These are phyloP conservation scores for Aspergillus aculeatus DNA, from an alignment of 2,329 filamentous ascomycete genomes.

Conservation along the genomic window DNA sequence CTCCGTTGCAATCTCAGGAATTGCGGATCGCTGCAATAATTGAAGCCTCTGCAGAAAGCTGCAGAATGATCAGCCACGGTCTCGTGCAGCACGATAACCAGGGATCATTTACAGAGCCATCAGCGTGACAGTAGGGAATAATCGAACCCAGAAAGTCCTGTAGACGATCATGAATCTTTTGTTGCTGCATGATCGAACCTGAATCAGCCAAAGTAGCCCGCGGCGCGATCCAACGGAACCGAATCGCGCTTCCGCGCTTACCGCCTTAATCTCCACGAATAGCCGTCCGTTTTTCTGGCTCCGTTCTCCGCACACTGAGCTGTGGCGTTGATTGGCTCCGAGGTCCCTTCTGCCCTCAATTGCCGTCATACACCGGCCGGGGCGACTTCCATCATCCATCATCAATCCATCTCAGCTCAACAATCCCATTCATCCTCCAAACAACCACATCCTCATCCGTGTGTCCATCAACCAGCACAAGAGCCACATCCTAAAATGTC, in stretches of 20 bases:
- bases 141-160: too few species aligned
- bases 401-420: background rate
- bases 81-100: background rate
- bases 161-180: too few species aligned
- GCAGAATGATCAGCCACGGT: background rate
- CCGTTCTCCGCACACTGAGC: background rate
- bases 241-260: background rate
- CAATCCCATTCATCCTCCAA: background rate
- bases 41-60: background rate
- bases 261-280: background rate
- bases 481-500: conserved; percentile 9
- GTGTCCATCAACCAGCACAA: too few species aligned
- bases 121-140: too few species aligned
- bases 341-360: background rate
- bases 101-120: too few species aligned
- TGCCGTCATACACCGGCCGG: background rate
- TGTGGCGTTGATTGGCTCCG: background rate
- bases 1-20: conserved; percentile 1
- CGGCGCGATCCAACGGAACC: background rate
- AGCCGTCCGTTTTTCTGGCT: background rate
- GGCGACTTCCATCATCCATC: background rate
- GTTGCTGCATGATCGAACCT: background rate
- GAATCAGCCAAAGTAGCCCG: background rate
- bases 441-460: background rate
- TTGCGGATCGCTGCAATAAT: background rate